These are phyloP conservation scores for maize (Zea mays) DNA, from an alignment of 176 grass and related monocot genomes.

Conservation along the genomic window Zm-B73-REFERENCE-NAM-5.0 NC_050097.1:51440501-51441000, in stretches of 20 bases:
- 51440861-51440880: constrained; percentile 40
- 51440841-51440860: constrained; percentile 54
- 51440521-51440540: too few relatives aligned
- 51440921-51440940: constrained; percentile 39
- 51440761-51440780: constrained; percentile 37
- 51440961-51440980: constrained; percentile 34
- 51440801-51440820: constrained; percentile 52
- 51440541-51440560: too few relatives aligned
- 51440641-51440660: too few relatives aligned
- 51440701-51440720: not conserved
- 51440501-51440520: too few relatives aligned
- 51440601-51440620: too few relatives aligned
- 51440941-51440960: constrained; percentile 1
- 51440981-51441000: constrained; percentile 78
- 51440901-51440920: constrained; percentile 40
- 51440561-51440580: too few relatives aligned
- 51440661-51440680: too few relatives aligned
- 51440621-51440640: too few relatives aligned
- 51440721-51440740: not conserved
- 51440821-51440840: constrained; percentile 47
- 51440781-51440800: constrained; percentile 15
- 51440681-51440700: too few relatives aligned
- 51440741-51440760: constrained; percentile 41
- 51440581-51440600: too few relatives aligned
- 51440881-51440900: constrained; percentile 24